A percentile compares a stretch with the other conserved stretches of the same genome.
Conservation (phyloP, 164 flowering plant species). For the Annona squamosa region DNA sequence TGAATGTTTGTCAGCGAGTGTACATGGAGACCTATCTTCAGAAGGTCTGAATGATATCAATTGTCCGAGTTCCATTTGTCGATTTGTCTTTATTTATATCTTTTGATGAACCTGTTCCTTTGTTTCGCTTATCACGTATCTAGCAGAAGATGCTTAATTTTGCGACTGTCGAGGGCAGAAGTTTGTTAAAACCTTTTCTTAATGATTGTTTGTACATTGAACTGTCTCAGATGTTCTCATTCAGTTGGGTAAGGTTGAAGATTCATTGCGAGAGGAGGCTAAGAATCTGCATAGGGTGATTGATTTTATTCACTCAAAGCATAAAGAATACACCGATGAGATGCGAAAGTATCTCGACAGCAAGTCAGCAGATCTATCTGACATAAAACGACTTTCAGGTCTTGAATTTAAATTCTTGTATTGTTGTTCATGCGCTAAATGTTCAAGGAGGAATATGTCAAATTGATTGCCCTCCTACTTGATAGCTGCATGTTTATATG, state of each 20-base stretch:
- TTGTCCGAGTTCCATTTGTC: background rate
- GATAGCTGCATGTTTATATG: background rate
- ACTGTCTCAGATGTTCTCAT: constrained; percentile 51
- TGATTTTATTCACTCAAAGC: constrained; percentile 62
- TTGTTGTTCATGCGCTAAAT: background rate
- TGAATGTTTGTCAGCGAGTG: constrained; percentile 31
- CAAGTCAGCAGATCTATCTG: constrained; percentile 52
- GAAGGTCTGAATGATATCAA: constrained; percentile 52
- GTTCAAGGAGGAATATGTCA: background rate
- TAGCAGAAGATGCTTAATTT: background rate
- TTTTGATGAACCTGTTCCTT: background rate
- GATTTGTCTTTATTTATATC: background rate
- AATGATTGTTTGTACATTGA: constrained; percentile 6
- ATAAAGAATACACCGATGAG: constrained; percentile 55
- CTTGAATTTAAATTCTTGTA: background rate
- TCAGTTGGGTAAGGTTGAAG: constrained; percentile 53
- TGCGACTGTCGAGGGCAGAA: background rate
- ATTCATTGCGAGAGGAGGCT: constrained; percentile 62
- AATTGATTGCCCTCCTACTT: background rate
- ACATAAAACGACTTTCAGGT: constrained; percentile 82
- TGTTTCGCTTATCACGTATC: background rate
- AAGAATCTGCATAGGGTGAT: constrained; percentile 43
- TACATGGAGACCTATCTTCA: constrained; percentile 44
- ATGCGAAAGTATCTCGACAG: constrained; percentile 40
- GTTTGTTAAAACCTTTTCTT: background rate